Conservation (phyloP, 441 rosid genomes). For the Aleurites moluccanus region DNA sequence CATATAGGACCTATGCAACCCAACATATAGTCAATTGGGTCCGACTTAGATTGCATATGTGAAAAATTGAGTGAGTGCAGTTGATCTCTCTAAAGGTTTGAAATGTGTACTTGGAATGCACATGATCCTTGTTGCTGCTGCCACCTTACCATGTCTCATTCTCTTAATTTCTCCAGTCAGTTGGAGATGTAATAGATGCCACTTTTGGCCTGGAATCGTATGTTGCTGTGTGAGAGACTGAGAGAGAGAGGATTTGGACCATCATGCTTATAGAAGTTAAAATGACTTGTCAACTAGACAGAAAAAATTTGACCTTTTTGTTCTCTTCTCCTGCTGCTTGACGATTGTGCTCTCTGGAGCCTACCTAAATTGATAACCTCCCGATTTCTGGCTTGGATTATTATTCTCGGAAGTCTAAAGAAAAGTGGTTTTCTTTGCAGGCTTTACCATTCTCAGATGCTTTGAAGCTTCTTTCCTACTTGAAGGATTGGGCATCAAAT, state of each 20-base stretch:
- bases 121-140: background rate
- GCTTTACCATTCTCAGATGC: slow-evolving; percentile 90
- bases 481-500: slow-evolving; percentile 71
- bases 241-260: background rate
- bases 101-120: background rate
- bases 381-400: slow-evolving; percentile 1
- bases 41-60: background rate
- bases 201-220: background rate
- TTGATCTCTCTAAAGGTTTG: background rate
- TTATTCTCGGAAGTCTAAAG: slow-evolving; percentile 15
- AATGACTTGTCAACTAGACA: background rate
- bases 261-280: background rate
- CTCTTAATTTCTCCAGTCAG: background rate
- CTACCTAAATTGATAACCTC: background rate
- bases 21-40: background rate
- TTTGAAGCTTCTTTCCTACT: slow-evolving; percentile 71
- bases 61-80: background rate
- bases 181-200: background rate
- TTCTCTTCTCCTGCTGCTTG: background rate
- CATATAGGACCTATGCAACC: background rate
- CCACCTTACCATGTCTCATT: background rate
- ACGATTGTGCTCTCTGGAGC: background rate
- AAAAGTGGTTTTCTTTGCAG: slow-evolving; percentile 41
- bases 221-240: background rate
- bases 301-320: background rate